Evolutionary conservation across 441 rosid genomes (phyloP).

Genomic region (Euphorbia celastroides): DNA sequence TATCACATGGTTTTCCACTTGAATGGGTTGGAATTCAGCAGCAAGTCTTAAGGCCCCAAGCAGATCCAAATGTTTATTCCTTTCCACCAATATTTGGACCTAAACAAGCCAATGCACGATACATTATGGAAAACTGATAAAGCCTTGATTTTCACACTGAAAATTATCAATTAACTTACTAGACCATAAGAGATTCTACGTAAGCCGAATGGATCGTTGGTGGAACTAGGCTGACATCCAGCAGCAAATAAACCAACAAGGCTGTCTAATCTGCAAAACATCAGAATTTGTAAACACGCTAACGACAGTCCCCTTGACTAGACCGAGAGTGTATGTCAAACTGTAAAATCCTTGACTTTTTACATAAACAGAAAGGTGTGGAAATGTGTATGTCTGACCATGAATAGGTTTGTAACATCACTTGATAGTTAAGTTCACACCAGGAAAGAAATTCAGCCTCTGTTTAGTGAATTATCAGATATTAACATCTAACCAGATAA

Average conservation of each 20-base stretch:
- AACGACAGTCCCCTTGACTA: neutral
- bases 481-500: neutral
- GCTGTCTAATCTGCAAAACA: slow-evolving; percentile 73
- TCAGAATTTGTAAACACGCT: slow-evolving; percentile 6
- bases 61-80: slow-evolving; percentile 61
- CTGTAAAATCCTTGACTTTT: neutral
- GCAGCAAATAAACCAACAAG: slow-evolving; percentile 95
- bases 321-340: neutral
- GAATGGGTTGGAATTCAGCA: slow-evolving; percentile 72
- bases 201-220: slow-evolving; percentile 90
- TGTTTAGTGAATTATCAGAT: neutral
- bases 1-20: slow-evolving; percentile 48
- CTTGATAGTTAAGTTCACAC: neutral
- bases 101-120: slow-evolving; percentile 28
- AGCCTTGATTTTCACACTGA: slow-evolving; percentile 10
- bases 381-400: neutral
- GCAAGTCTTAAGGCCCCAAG: slow-evolving; percentile 57
- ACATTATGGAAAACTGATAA: neutral
- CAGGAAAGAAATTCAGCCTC: neutral
- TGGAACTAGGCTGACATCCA: slow-evolving; percentile 95
- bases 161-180: slow-evolving; percentile 46
- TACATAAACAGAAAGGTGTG: neutral
- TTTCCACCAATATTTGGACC: slow-evolving; percentile 92
- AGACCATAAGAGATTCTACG: slow-evolving; percentile 94
- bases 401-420: neutral